phyloP scores from a whole-genome alignment of 768 basidiomycete genomes.

The Kwoniella newhampshirensis region DNA sequence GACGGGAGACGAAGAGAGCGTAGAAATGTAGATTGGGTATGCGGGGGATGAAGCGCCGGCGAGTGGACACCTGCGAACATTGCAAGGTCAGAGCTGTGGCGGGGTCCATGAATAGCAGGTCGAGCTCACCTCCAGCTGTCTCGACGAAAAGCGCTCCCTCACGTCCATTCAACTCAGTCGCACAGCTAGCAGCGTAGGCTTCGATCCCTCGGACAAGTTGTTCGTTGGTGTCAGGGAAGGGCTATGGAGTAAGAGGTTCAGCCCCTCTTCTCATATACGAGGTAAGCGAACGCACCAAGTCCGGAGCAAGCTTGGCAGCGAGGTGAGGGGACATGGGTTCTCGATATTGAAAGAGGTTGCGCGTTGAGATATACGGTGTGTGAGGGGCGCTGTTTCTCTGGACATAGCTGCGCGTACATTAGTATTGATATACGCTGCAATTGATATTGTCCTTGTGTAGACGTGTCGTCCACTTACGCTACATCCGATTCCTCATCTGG shows the following conservation, averaged over 20 bases:
- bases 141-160: slow-evolving; percentile 72
- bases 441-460: not conserved
- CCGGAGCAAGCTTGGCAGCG: slow-evolving; percentile 60
- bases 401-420: slow-evolving; percentile 63
- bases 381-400: slow-evolving; percentile 54
- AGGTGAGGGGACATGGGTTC: slow-evolving; percentile 93
- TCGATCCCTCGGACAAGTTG: slow-evolving; percentile 68
- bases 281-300: slow-evolving; percentile 33
- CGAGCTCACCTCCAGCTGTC: slow-evolving; percentile 88
- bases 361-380: slow-evolving; percentile 57
- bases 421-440: no score
- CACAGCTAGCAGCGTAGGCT: slow-evolving; percentile 63
- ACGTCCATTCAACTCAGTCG: slow-evolving; percentile 36
- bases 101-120: no score
- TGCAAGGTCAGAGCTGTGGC: slow-evolving; percentile 3
- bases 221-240: slow-evolving; percentile 63
- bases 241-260: slow-evolving; percentile 19
- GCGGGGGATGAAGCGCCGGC: slow-evolving; percentile 74
- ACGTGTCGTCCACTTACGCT: slow-evolving; percentile 56
- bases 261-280: not conserved
- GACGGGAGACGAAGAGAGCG: slow-evolving; percentile 84
- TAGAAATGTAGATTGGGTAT: slow-evolving; percentile 78
- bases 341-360: slow-evolving; percentile 77
- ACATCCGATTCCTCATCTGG: slow-evolving; percentile 77
- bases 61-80: slow-evolving; percentile 75